Conservation (phyloP, 441 rosid species). For the Erysimum cheiri region DNA sequence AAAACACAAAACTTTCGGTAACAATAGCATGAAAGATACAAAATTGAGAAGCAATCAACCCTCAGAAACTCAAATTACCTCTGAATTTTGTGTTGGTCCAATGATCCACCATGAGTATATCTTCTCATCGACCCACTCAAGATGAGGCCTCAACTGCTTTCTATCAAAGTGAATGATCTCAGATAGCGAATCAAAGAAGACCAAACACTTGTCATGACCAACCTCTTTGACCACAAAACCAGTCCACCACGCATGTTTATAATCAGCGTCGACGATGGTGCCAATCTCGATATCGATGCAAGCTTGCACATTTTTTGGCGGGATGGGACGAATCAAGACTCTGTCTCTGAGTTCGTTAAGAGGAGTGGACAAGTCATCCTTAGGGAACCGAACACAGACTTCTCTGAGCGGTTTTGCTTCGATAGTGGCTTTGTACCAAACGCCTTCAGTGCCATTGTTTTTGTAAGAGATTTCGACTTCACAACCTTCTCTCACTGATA, state of each 20-base stretch:
- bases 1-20: no score
- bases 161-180: conserved; percentile 44
- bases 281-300: conserved; percentile 36
- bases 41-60: no score
- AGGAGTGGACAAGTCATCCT: conserved; percentile 42
- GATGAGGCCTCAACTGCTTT: conserved; percentile 36
- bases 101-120: background rate
- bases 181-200: conserved; percentile 43
- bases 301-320: conserved; percentile 29
- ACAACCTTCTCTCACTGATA: conserved; percentile 30
- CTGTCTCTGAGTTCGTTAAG: conserved; percentile 40
- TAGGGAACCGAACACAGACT: conserved; percentile 42
- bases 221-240: conserved; percentile 51
- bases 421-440: conserved; percentile 48
- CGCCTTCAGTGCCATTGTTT: conserved; percentile 30
- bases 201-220: conserved; percentile 37
- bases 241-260: conserved; percentile 56
- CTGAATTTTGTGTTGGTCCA: background rate
- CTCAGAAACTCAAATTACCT: no score
- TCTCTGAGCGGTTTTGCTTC: conserved; percentile 31
- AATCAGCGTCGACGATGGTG: conserved; percentile 49
- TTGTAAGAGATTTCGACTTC: conserved; percentile 46
- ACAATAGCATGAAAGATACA: no score
- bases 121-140: conserved; percentile 13
- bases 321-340: conserved; percentile 47